A percentile compares a stretch with the other conserved stretches of the same genome.
phyloP scores from a whole-genome alignment of 202 grass and related monocot species.

The Panicum hallii region DNA sequence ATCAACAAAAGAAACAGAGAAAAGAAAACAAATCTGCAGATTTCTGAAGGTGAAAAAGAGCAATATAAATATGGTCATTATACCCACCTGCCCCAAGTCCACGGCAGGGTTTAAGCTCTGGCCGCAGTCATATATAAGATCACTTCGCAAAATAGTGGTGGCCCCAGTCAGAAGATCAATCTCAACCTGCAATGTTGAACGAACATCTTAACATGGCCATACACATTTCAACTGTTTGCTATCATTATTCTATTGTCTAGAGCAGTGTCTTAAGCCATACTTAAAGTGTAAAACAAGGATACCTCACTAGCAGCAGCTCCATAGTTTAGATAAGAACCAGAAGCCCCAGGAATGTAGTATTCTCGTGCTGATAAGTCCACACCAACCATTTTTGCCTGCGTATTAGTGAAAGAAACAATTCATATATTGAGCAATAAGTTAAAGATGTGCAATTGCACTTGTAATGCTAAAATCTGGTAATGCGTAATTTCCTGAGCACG shows the following conservation, averaged over 20 bases:
- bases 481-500: neutral
- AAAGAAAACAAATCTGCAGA: neutral
- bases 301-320: conserved; percentile 94
- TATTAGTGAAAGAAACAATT: conserved; percentile 21
- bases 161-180: conserved; percentile 91
- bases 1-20: neutral
- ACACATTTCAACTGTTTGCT: conserved; percentile 9
- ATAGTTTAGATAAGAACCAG: conserved; percentile 79
- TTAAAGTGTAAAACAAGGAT: conserved; percentile 36
- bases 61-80: neutral
- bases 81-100: conserved; percentile 85
- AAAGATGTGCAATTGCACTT: neutral
- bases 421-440: conserved; percentile 17
- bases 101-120: conserved; percentile 97
- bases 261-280: conserved; percentile 21
- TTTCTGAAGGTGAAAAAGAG: conserved; percentile 12
- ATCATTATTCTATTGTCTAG: conserved; percentile 24
- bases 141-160: conserved; percentile 72
- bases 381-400: conserved; percentile 66
- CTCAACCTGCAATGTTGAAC: conserved; percentile 68
- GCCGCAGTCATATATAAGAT: conserved; percentile 94
- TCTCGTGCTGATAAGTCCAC: conserved; percentile 86
- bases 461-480: neutral
- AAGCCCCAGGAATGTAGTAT: conserved; percentile 69
- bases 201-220: conserved; percentile 24